These are phyloP conservation scores for Alopecurus myosuroides DNA, from an alignment of 176 grass and related monocot species.

Conservation along the genomic window DNA sequence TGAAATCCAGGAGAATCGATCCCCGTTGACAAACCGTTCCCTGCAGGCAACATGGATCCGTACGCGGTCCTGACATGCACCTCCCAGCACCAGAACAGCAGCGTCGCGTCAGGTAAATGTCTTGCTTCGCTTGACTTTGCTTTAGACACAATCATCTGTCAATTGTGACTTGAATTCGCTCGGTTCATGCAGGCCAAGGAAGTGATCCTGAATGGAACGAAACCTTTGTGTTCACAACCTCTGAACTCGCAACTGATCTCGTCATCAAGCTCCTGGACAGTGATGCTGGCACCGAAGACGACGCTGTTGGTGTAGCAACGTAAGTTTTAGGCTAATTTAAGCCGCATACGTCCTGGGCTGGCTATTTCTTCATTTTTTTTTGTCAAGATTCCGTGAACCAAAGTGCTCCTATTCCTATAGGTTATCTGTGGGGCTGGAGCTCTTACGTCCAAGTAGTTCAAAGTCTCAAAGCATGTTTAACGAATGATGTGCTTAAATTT, in stretches of 20 bases:
- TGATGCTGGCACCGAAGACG: slow-evolving; percentile 52
- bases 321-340: slow-evolving; percentile 14
- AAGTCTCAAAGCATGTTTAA: not conserved
- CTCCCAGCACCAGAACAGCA: slow-evolving; percentile 75
- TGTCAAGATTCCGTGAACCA: not conserved
- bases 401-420: not conserved
- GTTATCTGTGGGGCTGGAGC: not conserved
- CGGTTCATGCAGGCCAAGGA: slow-evolving; percentile 61
- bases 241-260: slow-evolving; percentile 44
- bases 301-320: slow-evolving; percentile 74
- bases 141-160: not conserved
- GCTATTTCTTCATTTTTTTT: not conserved
- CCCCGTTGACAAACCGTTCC: not conserved
- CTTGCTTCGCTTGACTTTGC: not conserved
- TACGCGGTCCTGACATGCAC: slow-evolving; percentile 60
- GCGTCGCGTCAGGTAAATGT: slow-evolving; percentile 41
- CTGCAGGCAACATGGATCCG: slow-evolving; percentile 81
- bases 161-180: not conserved
- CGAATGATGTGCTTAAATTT: not conserved
- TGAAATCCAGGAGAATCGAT: too few species aligned
- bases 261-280: slow-evolving; percentile 74
- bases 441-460: not conserved
- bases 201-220: slow-evolving; percentile 80
- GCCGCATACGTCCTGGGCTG: not conserved
- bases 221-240: slow-evolving; percentile 69